Conservation (phyloP, 352 stramenopile genomes). For the Globisporangium spinosum region DNA sequence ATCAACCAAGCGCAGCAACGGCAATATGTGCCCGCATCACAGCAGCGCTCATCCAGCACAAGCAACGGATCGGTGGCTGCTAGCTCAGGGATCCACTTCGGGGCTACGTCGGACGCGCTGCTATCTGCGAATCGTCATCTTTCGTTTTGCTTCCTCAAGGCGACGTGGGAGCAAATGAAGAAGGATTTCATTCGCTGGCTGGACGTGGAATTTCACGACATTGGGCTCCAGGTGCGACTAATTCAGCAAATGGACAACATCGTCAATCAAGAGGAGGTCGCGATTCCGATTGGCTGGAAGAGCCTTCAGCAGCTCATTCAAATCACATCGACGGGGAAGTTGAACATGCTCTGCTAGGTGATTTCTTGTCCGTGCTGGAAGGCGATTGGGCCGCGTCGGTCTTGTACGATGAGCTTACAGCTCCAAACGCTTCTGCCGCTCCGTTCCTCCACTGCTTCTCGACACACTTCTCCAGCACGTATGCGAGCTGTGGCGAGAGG, state of each 20-base stretch:
- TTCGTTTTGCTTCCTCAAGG: conserved; percentile 31
- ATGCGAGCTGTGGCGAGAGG: conserved; percentile 65
- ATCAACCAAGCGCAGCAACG: conserved; percentile 42
- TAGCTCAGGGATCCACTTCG: conserved; percentile 30
- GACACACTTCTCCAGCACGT: conserved; percentile 67
- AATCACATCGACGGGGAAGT: conserved; percentile 24
- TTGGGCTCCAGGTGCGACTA: conserved; percentile 40
- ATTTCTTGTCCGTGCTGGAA: conserved; percentile 1
- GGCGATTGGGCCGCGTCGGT: conserved; percentile 24
- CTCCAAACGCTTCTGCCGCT: conserved; percentile 33
- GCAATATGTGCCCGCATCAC: conserved; percentile 17
- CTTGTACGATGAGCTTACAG: conserved; percentile 41
- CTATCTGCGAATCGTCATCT: conserved; percentile 26
- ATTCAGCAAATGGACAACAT: conserved; percentile 45
- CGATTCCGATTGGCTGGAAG: conserved; percentile 23
- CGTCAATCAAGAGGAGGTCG: conserved; percentile 9
- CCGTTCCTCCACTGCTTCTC: conserved; percentile 47
- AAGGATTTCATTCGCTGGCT: conserved; percentile 37
- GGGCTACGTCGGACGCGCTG: conserved; percentile 28
- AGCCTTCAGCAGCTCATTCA: conserved; percentile 42
- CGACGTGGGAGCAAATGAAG: conserved; percentile 44
- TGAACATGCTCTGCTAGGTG: conserved; percentile 3
- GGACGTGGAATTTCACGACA: conserved; percentile 34
- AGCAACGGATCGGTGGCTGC: neutral
- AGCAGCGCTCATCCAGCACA: neutral